Percentiles rank a stretch among this genome's conserved stretches.
Evolutionary conservation across 2,329 filamentous ascomycete species (phyloP).

Genomic region (Sphaerostilbella broomeana): DNA sequence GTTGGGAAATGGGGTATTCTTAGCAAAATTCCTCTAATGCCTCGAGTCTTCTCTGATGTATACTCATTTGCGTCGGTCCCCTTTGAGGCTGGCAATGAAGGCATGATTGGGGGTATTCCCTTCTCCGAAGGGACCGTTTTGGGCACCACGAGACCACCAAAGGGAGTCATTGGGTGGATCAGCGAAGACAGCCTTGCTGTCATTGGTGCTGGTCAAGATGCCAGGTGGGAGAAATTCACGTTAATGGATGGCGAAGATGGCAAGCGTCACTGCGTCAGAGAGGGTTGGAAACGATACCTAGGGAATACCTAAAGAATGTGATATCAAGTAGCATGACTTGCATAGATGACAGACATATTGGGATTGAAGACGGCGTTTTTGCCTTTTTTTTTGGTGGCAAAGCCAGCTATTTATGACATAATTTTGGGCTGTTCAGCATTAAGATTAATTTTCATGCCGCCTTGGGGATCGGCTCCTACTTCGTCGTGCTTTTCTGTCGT

Average conservation of each 20-base stretch:
- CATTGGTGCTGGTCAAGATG: slow-evolving; percentile 71
- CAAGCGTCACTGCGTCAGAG: slow-evolving; percentile 57
- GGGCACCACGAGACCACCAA: slow-evolving; percentile 55
- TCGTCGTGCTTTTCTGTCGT: slow-evolving; percentile 19
- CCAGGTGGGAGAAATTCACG: slow-evolving; percentile 81
- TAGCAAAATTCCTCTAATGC: slow-evolving; percentile 75
- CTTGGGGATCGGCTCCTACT: slow-evolving; percentile 41
- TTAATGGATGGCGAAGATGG: slow-evolving; percentile 64
- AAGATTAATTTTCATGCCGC: slow-evolving; percentile 21
- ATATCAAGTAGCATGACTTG: slow-evolving; percentile 1
- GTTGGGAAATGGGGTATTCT: slow-evolving; percentile 80
- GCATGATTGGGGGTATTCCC: slow-evolving; percentile 38
- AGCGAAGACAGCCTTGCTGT: slow-evolving; percentile 68
- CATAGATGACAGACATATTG: not conserved
- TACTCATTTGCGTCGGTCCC: slow-evolving; percentile 77
- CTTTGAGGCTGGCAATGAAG: slow-evolving; percentile 79
- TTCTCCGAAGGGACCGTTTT: slow-evolving; percentile 40
- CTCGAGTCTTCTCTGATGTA: slow-evolving; percentile 78
- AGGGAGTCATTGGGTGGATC: slow-evolving; percentile 82
- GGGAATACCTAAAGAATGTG: slow-evolving; percentile 28
- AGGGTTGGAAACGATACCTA: slow-evolving; percentile 79
- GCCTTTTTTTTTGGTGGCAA: slow-evolving; percentile 1
- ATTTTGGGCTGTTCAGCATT: not conserved
- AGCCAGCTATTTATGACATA: slow-evolving; percentile 1
- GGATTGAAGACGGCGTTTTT: not conserved